phyloP scores from a whole-genome alignment of 2,329 filamentous ascomycete species.

The Elsinoe ampelina region DNA sequence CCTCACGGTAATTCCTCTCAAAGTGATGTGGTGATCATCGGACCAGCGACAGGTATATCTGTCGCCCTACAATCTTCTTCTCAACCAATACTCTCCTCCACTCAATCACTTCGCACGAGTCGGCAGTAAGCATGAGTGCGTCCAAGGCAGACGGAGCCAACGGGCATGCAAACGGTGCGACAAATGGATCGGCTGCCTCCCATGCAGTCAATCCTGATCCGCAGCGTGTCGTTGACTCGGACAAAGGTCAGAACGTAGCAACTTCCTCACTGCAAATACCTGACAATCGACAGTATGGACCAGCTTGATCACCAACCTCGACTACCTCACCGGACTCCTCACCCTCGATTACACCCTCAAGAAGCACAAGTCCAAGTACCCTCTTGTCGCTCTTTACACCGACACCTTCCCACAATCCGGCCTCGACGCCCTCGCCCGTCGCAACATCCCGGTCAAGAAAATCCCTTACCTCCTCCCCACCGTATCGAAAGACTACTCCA shows the following conservation, averaged over 20 bases:
- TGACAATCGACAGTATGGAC: constrained; percentile 56
- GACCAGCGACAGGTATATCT: constrained; percentile 1
- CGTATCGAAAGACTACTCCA: constrained; percentile 55
- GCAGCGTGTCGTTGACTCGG: constrained; percentile 25
- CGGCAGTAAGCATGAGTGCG: background rate
- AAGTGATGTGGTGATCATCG: background rate
- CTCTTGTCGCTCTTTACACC: constrained; percentile 75
- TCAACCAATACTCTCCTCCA: too few relatives aligned
- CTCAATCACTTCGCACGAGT: background rate
- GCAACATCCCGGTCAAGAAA: constrained; percentile 59
- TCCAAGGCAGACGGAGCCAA: background rate
- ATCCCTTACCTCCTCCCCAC: constrained; percentile 66
- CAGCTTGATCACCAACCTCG: constrained; percentile 73
- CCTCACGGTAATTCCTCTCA: background rate
- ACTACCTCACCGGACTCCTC: constrained; percentile 72
- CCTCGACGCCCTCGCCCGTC: constrained; percentile 57
- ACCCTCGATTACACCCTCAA: constrained; percentile 72
- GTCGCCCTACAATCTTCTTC: background rate
- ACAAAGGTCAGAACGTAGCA: constrained; percentile 14
- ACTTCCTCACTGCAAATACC: background rate
- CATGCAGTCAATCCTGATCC: constrained; percentile 22
- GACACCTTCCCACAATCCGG: constrained; percentile 62
- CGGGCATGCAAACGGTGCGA: background rate
- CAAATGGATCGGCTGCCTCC: constrained; percentile 14
- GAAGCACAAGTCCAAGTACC: constrained; percentile 56